These are phyloP conservation scores for Zygnema cylindricum DNA, from an alignment of 139 green algal species.

Conservation along the genomic window DNA sequence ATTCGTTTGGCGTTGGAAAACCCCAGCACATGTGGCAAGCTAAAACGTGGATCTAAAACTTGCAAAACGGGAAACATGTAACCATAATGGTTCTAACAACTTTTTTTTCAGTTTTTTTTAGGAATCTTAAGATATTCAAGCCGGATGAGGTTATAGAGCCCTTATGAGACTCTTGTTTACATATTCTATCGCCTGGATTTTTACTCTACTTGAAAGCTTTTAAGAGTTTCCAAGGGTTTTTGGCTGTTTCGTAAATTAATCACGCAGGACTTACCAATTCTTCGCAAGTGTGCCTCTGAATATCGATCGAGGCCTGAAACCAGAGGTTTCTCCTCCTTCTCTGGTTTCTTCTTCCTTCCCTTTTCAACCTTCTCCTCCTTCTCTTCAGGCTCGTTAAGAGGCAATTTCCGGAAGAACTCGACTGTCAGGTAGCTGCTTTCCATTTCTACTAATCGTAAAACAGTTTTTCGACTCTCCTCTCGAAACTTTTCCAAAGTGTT, in stretches of 20 bases:
- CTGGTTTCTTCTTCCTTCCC: conserved; percentile 7
- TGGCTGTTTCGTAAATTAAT: not conserved
- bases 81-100: no score
- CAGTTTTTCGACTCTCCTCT: conserved; percentile 50
- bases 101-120: no score
- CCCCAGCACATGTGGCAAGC: no score
- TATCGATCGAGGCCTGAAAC: conserved; percentile 12
- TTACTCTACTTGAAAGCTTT: no score
- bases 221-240: conserved; percentile 19
- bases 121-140: no score
- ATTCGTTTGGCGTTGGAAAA: no score
- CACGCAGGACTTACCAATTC: conserved; percentile 43
- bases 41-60: no score
- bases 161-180: no score
- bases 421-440: conserved; percentile 59
- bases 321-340: not conserved
- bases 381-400: conserved; percentile 24
- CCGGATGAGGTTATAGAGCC: no score
- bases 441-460: conserved; percentile 60
- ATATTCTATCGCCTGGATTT: no score
- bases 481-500: conserved; percentile 40
- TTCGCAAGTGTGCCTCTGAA: conserved; percentile 21
- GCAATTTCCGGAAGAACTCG: conserved; percentile 59
- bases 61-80: no score
- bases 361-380: not conserved